These are phyloP conservation scores for Calvatia gigantea DNA, from an alignment of 768 basidiomycete genomes.

Conservation along the genomic window DNA sequence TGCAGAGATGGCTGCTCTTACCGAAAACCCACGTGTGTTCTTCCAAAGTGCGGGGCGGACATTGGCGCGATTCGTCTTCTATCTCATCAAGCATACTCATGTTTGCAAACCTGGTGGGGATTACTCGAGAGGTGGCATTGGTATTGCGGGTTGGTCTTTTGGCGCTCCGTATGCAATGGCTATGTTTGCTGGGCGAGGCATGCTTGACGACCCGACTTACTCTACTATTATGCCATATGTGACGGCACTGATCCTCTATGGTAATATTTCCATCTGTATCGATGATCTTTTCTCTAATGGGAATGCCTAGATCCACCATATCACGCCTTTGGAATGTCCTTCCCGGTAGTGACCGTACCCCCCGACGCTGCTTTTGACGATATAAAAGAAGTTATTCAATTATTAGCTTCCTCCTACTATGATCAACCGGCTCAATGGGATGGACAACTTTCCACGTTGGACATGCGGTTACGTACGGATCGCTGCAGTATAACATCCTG, in stretches of 20 bases:
- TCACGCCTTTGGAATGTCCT: background rate
- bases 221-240: background rate
- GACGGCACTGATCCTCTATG: background rate
- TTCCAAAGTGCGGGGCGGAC: background rate
- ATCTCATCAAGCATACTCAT: background rate
- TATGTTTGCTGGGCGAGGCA: background rate
- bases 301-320: background rate
- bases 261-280: background rate
- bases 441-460: background rate
- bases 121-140: background rate
- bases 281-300: background rate
- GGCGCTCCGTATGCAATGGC: background rate
- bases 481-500: background rate
- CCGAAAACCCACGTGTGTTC: background rate
- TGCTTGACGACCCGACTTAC: background rate
- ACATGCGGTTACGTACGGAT: background rate
- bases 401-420: background rate
- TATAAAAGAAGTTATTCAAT: background rate
- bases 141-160: slow-evolving; percentile 4
- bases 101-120: background rate
- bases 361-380: background rate
- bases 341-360: background rate
- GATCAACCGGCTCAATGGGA: background rate
- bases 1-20: background rate
- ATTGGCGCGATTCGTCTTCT: background rate